Evolutionary conservation across 495 filamentous ascomycete genomes (phyloP).

Genomic region (Penicillium ochrochloron): DNA sequence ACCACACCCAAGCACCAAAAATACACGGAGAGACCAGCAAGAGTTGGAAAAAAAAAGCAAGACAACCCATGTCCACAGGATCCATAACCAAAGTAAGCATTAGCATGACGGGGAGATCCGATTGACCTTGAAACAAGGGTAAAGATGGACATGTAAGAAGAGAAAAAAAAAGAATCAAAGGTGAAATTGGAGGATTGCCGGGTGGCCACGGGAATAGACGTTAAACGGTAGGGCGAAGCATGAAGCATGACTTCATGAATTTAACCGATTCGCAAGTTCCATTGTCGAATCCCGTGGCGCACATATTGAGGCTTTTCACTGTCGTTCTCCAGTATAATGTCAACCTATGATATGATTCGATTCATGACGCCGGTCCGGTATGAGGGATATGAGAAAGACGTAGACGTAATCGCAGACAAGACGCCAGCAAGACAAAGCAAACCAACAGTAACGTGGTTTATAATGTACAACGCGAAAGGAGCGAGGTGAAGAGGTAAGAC

Average conservation of each 20-base stretch:
- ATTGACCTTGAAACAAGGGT: conserved; percentile 3
- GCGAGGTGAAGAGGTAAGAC: neutral
- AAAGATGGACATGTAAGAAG: conserved; percentile 9
- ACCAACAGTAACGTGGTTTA: conserved; percentile 11
- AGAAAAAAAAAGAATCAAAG: neutral
- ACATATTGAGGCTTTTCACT: neutral
- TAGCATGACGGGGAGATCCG: conserved; percentile 3
- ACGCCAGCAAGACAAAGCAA: conserved; percentile 4
- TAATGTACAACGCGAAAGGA: conserved; percentile 32
- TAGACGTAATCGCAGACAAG: conserved; percentile 17
- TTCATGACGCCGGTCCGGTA: conserved; percentile 27
- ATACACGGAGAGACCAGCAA: conserved; percentile 2
- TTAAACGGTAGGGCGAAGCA: neutral
- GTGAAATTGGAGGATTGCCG: neutral
- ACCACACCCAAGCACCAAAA: conserved; percentile 17
- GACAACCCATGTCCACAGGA: conserved; percentile 3
- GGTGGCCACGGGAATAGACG: neutral
- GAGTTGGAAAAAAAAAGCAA: neutral
- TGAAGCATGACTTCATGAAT: neutral
- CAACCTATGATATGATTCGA: conserved; percentile 5
- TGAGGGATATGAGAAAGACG: conserved; percentile 20
- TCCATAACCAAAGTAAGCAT: conserved; percentile 3
- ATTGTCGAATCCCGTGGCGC: neutral
- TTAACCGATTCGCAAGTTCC: neutral
- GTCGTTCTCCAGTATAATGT: conserved; percentile 21